Percentiles rank a stretch among this genome's conserved stretches.
Conservation (phyloP, 371 early-diverging fungal genomes). For the Sporodiniella umbellata region DNA sequence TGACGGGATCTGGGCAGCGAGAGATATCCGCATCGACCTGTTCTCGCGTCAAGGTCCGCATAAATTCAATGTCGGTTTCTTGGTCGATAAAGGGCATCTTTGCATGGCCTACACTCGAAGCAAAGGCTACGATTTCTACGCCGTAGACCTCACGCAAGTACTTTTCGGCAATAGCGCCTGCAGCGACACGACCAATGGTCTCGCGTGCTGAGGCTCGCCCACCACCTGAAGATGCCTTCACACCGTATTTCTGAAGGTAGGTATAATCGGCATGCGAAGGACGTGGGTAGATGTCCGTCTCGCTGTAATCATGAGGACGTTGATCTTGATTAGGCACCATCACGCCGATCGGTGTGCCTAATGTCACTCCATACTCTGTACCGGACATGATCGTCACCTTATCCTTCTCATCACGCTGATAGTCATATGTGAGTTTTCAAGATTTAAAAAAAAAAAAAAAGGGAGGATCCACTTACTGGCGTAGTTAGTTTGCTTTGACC, state of each 20-base stretch:
- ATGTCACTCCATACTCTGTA: conserved; percentile 88
- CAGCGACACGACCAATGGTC: conserved; percentile 96
- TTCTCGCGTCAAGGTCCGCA: conserved; percentile 70
- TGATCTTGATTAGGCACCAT: conserved; percentile 94
- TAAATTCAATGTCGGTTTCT: conserved; percentile 51
- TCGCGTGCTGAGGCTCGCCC: conserved; percentile 95
- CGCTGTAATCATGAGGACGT: conserved; percentile 93
- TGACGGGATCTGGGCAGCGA: conserved; percentile 43
- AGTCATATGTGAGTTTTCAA: neutral
- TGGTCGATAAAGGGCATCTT: conserved; percentile 69
- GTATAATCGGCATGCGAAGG: conserved; percentile 98
- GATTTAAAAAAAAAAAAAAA: neutral
- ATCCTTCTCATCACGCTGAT: conserved; percentile 27
- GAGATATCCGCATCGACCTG: conserved; percentile 50
- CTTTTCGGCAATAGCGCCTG: conserved; percentile 95
- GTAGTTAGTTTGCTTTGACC: conserved; percentile 95
- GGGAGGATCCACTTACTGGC: conserved; percentile 59
- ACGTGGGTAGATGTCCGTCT: conserved; percentile 89
- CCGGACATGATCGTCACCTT: conserved; percentile 89
- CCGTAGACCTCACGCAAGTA: conserved; percentile 76
- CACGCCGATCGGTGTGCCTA: conserved; percentile 94
- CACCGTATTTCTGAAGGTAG: conserved; percentile 91
- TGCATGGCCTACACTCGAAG: conserved; percentile 83
- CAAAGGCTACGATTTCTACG: conserved; percentile 94
- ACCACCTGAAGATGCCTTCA: conserved; percentile 95